Evolutionary conservation across 1,284 basidiomycete genomes (phyloP).

Genomic region (Apiotrichum gamsii): DNA sequence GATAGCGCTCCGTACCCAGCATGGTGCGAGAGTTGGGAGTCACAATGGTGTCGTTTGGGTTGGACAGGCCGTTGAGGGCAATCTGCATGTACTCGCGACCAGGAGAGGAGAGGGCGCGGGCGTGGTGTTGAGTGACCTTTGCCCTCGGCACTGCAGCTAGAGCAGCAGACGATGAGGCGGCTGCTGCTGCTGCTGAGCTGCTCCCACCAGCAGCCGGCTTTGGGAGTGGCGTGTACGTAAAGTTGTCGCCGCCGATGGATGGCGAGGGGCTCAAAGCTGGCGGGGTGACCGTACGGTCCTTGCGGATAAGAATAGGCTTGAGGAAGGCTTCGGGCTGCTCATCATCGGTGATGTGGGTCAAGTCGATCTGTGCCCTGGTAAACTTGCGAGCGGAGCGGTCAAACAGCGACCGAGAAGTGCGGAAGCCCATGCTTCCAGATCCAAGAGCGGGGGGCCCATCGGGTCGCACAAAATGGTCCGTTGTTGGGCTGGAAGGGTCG

Average conservation of each 20-base stretch:
- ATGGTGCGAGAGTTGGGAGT: slow-evolving; percentile 39
- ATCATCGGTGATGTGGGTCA: slow-evolving; percentile 25
- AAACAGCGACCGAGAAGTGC: background rate
- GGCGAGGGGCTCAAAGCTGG: slow-evolving; percentile 30
- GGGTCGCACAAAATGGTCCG: slow-evolving; percentile 15
- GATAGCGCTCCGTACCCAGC: slow-evolving; percentile 41
- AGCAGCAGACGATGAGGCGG: background rate
- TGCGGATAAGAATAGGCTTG: slow-evolving; percentile 6
- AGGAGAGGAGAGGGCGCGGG: slow-evolving; percentile 8
- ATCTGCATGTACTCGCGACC: slow-evolving; percentile 38
- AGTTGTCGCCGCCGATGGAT: slow-evolving; percentile 25
- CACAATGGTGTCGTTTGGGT: slow-evolving; percentile 9
- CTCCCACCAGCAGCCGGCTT: too few relatives aligned
- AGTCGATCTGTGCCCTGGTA: slow-evolving; percentile 26
- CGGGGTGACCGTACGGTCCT: slow-evolving; percentile 14
- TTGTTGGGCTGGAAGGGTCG: slow-evolving; percentile 22
- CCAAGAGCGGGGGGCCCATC: slow-evolving; percentile 10
- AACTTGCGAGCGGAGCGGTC: slow-evolving; percentile 15
- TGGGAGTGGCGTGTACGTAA: slow-evolving; percentile 17
- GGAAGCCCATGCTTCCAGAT: slow-evolving; percentile 6
- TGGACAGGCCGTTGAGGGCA: slow-evolving; percentile 22
- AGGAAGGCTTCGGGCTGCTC: slow-evolving; percentile 5
- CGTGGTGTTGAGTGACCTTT: too few relatives aligned
- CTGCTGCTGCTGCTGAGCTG: background rate
- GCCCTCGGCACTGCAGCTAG: too few relatives aligned